Base-by-base conservation (phyloP, 2,329 filamentous ascomycete genomes). In the Xylariaceae sp. region DNA sequence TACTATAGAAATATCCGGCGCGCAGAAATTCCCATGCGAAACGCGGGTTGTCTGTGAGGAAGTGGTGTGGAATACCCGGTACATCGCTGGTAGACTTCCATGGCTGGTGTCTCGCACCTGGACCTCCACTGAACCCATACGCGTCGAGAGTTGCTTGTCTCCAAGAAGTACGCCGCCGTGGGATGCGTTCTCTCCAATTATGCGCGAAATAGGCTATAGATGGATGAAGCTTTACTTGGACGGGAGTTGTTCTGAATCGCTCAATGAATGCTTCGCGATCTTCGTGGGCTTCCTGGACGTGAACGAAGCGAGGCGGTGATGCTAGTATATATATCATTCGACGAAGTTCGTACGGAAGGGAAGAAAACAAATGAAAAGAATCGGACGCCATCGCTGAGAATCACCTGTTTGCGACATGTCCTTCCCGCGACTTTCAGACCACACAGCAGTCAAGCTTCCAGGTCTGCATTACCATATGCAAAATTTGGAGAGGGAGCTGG, bases 291-390 rank as follows among this genome's bases (percentile, higher is more conserved):
- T 62, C 61, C 18, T 34, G 6, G 41, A 62, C 46, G 34, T 48
- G 41, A 36, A 64, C 58, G 30, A 61, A 54, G n/a, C 62, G 58
- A 19, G 58, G 47, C 39, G 61, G 58, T 41, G 60, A 58, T 26
- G 62, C 58, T 1, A 59, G 41, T 12, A 60, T 32, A 43, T 62
- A 61, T 49, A 61, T 62, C 41, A 54, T 46, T 22, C 43, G 47
- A 16, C 62, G 59, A 37, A 64, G 50, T 39, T 64, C 61, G n/a
- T 42, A 47, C 6, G 61, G 57, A 2, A 64, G 46, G 12, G 34
- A 43, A 18, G 30, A 2, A 18, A 62, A 63, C 5, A 36, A 41
- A 13, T 49, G 56, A 39, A 63, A 64, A 1, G 53, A 47, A 34
- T 51, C 34, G 13, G 21, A 32, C 13, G 47, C 39, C 56, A 58